Conservation (phyloP, 2,329 filamentous ascomycete species). For the Colletotrichum sp. region DNA sequence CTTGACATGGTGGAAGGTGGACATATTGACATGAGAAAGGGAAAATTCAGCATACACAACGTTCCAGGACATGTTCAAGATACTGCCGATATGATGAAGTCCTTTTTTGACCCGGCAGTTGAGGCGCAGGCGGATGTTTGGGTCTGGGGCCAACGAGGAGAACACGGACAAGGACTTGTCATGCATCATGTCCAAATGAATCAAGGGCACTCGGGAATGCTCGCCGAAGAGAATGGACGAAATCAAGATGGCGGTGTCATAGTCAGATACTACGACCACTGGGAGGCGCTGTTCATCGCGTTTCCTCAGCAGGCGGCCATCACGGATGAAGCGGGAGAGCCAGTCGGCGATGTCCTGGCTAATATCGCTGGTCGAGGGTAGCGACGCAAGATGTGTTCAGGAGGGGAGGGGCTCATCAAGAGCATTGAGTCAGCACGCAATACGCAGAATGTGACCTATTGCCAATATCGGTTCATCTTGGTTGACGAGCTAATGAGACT, state of each 20-base stretch:
- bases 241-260: neutral
- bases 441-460: fast-evolving
- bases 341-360: neutral
- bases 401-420: fast-evolving
- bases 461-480: fast-evolving
- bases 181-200: neutral
- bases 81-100: fast-evolving
- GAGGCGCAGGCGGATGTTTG: neutral
- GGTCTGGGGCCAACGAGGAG: neutral
- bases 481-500: fast-evolving
- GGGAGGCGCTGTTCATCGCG: neutral
- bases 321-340: neutral
- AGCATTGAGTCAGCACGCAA: fast-evolving
- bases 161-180: neutral
- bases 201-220: neutral
- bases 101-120: neutral
- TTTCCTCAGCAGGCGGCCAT: neutral
- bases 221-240: neutral
- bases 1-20: neutral
- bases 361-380: neutral
- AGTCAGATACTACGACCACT: neutral
- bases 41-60: fast-evolving
- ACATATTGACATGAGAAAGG: neutral
- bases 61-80: fast-evolving
- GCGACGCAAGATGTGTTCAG: fast-evolving